A percentile compares a stretch with the other conserved stretches of the same genome.
These are phyloP conservation scores for Penicillium subrubescens DNA, from an alignment of 495 filamentous ascomycete genomes.

Conservation along the genomic window DNA sequence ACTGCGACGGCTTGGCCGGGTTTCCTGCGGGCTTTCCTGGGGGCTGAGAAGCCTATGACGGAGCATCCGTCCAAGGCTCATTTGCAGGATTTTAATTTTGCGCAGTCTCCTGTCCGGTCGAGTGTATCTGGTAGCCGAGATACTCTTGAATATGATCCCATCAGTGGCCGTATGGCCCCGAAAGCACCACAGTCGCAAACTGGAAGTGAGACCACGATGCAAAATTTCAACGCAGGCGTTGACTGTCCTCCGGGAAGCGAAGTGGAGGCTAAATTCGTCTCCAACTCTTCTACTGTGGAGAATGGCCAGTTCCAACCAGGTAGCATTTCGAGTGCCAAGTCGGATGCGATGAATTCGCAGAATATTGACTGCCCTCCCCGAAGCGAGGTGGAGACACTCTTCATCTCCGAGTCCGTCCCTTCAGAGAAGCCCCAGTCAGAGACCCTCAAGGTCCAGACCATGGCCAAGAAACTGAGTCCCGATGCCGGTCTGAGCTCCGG, in stretches of 20 bases:
- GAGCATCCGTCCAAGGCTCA: constrained; percentile 13
- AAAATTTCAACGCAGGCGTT: background rate
- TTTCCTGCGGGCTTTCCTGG: constrained; percentile 32
- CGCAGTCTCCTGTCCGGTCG: background rate
- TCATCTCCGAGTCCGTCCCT: too few species aligned
- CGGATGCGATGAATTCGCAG: constrained; percentile 2
- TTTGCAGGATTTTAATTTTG: constrained; percentile 16
- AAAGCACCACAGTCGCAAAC: constrained; percentile 9
- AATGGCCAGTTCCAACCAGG: constrained; percentile 16
- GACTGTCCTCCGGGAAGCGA: constrained; percentile 20
- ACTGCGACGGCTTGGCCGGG: constrained; percentile 27
- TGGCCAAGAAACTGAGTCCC: too few species aligned
- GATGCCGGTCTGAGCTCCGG: too few species aligned
- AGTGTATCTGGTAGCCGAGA: background rate
- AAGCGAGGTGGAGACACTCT: too few species aligned
- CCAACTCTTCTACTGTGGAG: constrained; percentile 6
- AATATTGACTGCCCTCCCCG: constrained; percentile 15
- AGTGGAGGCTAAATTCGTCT: constrained; percentile 15
- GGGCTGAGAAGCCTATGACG: constrained; percentile 11
- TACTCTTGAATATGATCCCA: constrained; percentile 38
- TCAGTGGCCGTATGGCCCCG: constrained; percentile 44
- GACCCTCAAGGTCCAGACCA: too few species aligned
- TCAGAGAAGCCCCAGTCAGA: too few species aligned
- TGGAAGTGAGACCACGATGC: background rate
- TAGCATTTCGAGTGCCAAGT: background rate